phyloP scores from a whole-genome alignment of 2,329 filamentous ascomycete species.

The Aspergillus aculeatinus region DNA sequence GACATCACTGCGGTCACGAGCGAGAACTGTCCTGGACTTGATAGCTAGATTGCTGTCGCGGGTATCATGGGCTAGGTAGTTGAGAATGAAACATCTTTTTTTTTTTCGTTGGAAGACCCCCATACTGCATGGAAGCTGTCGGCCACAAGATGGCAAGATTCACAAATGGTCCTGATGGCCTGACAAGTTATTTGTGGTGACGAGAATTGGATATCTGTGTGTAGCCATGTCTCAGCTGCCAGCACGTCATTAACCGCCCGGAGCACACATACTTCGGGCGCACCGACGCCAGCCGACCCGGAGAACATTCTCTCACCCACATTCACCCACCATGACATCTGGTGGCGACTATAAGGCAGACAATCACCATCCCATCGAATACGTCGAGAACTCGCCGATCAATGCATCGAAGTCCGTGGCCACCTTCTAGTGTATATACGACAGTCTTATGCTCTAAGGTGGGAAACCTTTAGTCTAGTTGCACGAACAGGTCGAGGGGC shows the following conservation, averaged over 20 bases:
- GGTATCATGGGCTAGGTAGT: background rate
- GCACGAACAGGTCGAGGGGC: background rate
- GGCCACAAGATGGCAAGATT: too few species aligned
- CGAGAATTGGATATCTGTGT: background rate
- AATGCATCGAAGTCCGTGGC: background rate
- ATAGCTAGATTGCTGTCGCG: constrained; percentile 28
- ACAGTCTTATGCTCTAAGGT: background rate
- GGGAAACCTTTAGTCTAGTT: background rate
- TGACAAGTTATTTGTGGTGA: background rate
- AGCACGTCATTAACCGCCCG: background rate
- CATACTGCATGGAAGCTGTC: too few species aligned
- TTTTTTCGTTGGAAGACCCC: background rate
- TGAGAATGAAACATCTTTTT: background rate
- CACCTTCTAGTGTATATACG: background rate
- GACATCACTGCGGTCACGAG: constrained; percentile 48
- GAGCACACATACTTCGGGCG: background rate
- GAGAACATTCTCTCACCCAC: too few species aligned
- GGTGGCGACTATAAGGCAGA: background rate
- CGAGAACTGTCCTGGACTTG: constrained; percentile 57
- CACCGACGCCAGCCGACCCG: background rate
- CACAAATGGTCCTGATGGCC: background rate
- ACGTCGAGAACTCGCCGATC: background rate
- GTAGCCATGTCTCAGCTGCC: background rate
- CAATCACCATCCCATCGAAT: background rate
- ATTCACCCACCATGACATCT: background rate